Conservation (phyloP, 306 rosid species). For the Citrullus mucosospermus region DNA sequence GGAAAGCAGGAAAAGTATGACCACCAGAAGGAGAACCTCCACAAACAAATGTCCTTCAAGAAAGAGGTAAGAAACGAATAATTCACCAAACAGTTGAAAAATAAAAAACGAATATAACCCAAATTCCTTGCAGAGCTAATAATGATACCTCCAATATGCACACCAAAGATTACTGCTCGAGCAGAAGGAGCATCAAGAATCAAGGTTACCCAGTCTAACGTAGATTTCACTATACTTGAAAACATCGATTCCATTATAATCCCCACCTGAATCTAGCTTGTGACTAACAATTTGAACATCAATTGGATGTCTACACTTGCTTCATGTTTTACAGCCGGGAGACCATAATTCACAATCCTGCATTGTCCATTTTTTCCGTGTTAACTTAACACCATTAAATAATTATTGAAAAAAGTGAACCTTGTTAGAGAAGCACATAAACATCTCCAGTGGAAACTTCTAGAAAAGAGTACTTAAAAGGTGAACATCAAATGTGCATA, state of each 20-base stretch:
- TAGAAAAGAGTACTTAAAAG: not conserved
- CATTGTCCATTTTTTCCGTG: not conserved
- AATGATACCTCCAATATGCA: constrained; percentile 62
- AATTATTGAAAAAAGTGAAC: not conserved
- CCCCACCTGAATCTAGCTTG: not conserved
- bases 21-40: constrained; percentile 68
- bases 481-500: not conserved
- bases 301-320: not conserved
- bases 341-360: not conserved
- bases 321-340: not conserved
- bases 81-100: not conserved
- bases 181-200: constrained; percentile 68
- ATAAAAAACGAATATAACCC: not conserved
- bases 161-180: constrained; percentile 82
- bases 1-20: constrained; percentile 74
- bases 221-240: constrained; percentile 31
- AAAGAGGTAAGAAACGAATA: constrained; percentile 1
- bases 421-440: not conserved
- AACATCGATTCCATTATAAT: constrained; percentile 5
- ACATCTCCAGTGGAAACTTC: not conserved
- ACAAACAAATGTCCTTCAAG: constrained; percentile 76
- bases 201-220: constrained; percentile 47
- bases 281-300: not conserved
- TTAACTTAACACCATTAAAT: not conserved
- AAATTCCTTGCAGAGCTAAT: not conserved